Conservation (phyloP, 805 yeast genomes). For the Debaryomyces hansenii region DNA sequence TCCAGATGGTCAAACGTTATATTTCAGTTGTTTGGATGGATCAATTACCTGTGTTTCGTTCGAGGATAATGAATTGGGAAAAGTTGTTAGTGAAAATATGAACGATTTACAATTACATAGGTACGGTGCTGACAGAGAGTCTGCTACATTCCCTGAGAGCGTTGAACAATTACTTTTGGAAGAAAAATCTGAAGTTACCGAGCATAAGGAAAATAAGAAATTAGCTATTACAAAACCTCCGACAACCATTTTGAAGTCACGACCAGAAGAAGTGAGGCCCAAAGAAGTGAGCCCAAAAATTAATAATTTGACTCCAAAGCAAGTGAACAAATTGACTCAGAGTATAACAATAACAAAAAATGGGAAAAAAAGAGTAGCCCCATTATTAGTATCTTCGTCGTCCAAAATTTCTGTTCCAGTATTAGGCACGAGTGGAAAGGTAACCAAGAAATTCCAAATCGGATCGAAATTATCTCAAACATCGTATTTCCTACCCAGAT, state of each 20-base stretch:
- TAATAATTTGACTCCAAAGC: conserved; percentile 8
- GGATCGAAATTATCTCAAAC: conserved; percentile 43
- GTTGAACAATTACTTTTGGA: conserved; percentile 75
- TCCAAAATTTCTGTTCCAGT: conserved; percentile 17
- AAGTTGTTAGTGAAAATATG: conserved; percentile 59
- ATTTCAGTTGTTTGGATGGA: conserved; percentile 82
- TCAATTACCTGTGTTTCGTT: conserved; percentile 68
- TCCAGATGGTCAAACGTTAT: conserved; percentile 74
- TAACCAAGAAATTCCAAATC: conserved; percentile 5
- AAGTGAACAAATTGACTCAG: conserved; percentile 21
- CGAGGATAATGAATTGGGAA: conserved; percentile 63
- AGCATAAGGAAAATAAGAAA: conserved; percentile 24
- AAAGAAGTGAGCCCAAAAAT: conserved; percentile 7
- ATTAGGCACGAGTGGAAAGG: conserved; percentile 9
- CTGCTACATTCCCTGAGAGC: conserved; percentile 84
- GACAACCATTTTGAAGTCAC: background rate
- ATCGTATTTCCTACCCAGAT: conserved; percentile 54
- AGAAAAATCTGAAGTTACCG: conserved; percentile 46
- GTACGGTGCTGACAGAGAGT: conserved; percentile 87
- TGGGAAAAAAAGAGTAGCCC: conserved; percentile 76
- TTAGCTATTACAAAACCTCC: background rate
- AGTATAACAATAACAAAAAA: conserved; percentile 68
- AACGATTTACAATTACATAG: conserved; percentile 70
- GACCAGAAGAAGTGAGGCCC: conserved; percentile 16
- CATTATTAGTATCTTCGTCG: conserved; percentile 57